phyloP scores from a whole-genome alignment of 2,329 filamentous ascomycete genomes.

The Phaeosphaeria sp. region DNA sequence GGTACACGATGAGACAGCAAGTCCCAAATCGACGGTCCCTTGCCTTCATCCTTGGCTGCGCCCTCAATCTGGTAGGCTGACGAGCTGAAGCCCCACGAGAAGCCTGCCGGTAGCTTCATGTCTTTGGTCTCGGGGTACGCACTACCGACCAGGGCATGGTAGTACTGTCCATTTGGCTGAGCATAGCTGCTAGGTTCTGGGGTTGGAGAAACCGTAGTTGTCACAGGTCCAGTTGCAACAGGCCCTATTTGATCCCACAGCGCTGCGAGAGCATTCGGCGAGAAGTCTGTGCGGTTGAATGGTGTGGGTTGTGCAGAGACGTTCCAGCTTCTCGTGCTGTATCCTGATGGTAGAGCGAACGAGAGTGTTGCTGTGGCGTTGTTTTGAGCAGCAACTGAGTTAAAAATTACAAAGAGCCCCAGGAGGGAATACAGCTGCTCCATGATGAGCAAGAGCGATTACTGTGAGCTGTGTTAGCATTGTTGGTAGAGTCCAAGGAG shows the following conservation, averaged over 20 bases:
- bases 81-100: slow-evolving; percentile 53
- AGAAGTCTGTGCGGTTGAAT: slow-evolving; percentile 54
- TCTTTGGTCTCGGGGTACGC: slow-evolving; percentile 41
- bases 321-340: slow-evolving; percentile 50
- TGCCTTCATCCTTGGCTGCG: slow-evolving; percentile 52
- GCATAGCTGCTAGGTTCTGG: slow-evolving; percentile 51
- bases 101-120: slow-evolving; percentile 51
- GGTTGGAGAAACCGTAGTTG: slow-evolving; percentile 52
- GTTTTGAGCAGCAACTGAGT: slow-evolving; percentile 17
- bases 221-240: slow-evolving; percentile 51
- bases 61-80: slow-evolving; percentile 54
- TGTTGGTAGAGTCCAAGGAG: not conserved
- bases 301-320: slow-evolving; percentile 53
- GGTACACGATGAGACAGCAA: slow-evolving; percentile 51
- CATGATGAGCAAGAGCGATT: slow-evolving; percentile 21
- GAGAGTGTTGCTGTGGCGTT: slow-evolving; percentile 29
- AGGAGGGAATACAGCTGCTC: slow-evolving; percentile 22
- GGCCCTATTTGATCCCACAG: slow-evolving; percentile 56
- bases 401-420: slow-evolving; percentile 21
- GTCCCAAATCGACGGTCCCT: slow-evolving; percentile 55
- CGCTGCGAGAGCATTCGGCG: slow-evolving; percentile 54
- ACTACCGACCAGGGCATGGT: slow-evolving; percentile 53
- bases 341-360: slow-evolving; percentile 43
- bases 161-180: slow-evolving; percentile 43
- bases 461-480: not conserved